phyloP scores from a whole-genome alignment of 352 stramenopile species.

The Globisporangium paddicum region DNA sequence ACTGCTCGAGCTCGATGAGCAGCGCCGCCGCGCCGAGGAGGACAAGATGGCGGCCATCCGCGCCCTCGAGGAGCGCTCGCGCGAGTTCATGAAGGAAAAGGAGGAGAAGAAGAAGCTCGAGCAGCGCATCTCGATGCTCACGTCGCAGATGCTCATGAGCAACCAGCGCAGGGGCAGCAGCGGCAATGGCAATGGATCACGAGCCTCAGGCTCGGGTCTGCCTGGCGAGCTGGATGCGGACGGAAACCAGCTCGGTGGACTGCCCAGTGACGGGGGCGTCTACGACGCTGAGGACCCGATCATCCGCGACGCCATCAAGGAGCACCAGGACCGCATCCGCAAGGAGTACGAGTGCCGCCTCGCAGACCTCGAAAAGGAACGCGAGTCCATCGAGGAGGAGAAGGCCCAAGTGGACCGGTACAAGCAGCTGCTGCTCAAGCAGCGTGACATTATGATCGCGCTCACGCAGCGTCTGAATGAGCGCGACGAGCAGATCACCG shows the following conservation, averaged over 20 bases:
- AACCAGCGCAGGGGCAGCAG: slow-evolving; percentile 37
- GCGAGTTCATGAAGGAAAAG: slow-evolving; percentile 95
- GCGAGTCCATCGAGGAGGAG: slow-evolving; percentile 93
- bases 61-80: slow-evolving; percentile 86
- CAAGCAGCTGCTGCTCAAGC: slow-evolving; percentile 95
- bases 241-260: slow-evolving; percentile 6
- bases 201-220: not conserved
- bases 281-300: slow-evolving; percentile 73
- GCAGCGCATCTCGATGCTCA: slow-evolving; percentile 90
- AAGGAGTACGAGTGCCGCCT: slow-evolving; percentile 90
- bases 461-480: slow-evolving; percentile 94
- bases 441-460: slow-evolving; percentile 96
- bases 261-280: slow-evolving; percentile 13
- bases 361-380: slow-evolving; percentile 91
- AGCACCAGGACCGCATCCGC: slow-evolving; percentile 88
- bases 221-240: slow-evolving; percentile 14
- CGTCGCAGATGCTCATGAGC: slow-evolving; percentile 91
- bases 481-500: slow-evolving; percentile 94
- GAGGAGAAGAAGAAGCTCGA: slow-evolving; percentile 95
- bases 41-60: slow-evolving; percentile 95
- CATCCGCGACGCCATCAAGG: slow-evolving; percentile 79
- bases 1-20: slow-evolving; percentile 88
- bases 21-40: slow-evolving; percentile 86
- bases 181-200: not conserved
- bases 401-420: slow-evolving; percentile 95